These are phyloP conservation scores for Penicillium alfredii DNA, from an alignment of 495 filamentous ascomycete species.

Conservation along the genomic window DNA sequence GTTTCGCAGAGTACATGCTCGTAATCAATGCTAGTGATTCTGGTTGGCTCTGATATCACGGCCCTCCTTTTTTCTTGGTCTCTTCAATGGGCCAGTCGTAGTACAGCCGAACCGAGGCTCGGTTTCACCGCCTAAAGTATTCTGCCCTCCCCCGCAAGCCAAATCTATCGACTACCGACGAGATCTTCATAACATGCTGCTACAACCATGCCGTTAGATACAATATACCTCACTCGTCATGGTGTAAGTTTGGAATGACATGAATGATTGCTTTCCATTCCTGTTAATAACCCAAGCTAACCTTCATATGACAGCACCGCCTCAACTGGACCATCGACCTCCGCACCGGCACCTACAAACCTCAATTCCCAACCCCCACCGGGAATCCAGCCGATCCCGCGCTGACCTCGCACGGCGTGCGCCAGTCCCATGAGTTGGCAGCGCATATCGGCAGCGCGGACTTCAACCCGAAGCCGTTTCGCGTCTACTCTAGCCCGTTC, in stretches of 20 bases:
- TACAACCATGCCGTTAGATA: conserved; percentile 55
- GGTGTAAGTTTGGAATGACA: conserved; percentile 54
- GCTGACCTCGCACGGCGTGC: conserved; percentile 76
- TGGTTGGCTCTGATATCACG: conserved; percentile 36
- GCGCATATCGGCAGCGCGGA: conserved; percentile 52
- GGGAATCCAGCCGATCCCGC: conserved; percentile 82
- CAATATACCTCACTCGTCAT: conserved; percentile 80
- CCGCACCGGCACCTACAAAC: conserved; percentile 63
- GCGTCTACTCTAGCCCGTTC: conserved; percentile 78
- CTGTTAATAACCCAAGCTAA: conserved; percentile 4
- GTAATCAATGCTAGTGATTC: too few species aligned
- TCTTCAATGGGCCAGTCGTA: too few species aligned
- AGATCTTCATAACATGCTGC: too few species aligned
- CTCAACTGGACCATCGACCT: conserved; percentile 81
- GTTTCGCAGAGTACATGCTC: conserved; percentile 30
- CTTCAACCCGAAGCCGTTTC: conserved; percentile 57
- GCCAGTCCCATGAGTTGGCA: conserved; percentile 76
- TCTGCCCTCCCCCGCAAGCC: conserved; percentile 20
- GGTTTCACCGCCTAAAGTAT: conserved; percentile 18
- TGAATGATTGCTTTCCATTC: conserved; percentile 5
- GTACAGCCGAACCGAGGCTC: conserved; percentile 16
- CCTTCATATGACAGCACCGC: conserved; percentile 59
- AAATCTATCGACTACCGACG: too few species aligned
- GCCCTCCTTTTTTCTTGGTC: conserved; percentile 2
- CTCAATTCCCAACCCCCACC: conserved; percentile 69